Base-by-base conservation (phyloP, 441 rosid genomes). In the Geranium incanum region DNA sequence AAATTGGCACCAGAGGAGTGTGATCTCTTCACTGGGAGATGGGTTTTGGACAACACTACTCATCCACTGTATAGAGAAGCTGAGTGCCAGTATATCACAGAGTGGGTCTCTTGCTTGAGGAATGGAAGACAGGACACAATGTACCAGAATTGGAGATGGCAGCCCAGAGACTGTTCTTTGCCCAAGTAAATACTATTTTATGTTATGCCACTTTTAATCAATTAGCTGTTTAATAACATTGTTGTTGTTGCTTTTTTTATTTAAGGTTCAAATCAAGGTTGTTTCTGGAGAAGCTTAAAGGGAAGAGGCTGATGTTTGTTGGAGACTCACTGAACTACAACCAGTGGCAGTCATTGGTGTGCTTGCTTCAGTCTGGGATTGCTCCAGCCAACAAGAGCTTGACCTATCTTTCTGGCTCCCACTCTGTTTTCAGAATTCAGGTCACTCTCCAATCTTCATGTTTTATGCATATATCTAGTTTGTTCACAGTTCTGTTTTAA, bases 261-360 rank as follows among this genome's bases (percentile, higher is more conserved):
- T 28, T 43, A 52, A 52, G 59, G 59, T 52, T 52, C 18, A 52
- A 11, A 7, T 9, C 59, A n/a, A 52, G 18, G 18, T 52, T 52
- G 59, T 52, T 52, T 52, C 59, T 13, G 59, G 59, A 52, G 18
- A 52, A 52, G 59, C 59, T 52, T 52, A 52, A 15, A n/a, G 59
- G 59, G 59, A 52, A 52, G 59, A 52, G 59, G 18, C 6, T 52
- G 18, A 52, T 52, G 59, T 52, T 52, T 52, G 18, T 52, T n/a
- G 98, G 98, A 52, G 98, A 93, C 75, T 93, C 98, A 0, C 37
- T 93, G 71, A 91, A 93, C 74, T 80, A 94, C 68, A 93, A 93
- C 69, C 98, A 93, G 63, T 93, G 98, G 98, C 95, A 93, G 79
- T 93, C 98, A 23, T 88, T 93, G 98, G 76, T 93, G 68, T 93